Evolutionary conservation across 306 rosid genomes (phyloP), one percentile per base, ranked within the genome.

Genomic region (Quillaja saponaria): DNA sequence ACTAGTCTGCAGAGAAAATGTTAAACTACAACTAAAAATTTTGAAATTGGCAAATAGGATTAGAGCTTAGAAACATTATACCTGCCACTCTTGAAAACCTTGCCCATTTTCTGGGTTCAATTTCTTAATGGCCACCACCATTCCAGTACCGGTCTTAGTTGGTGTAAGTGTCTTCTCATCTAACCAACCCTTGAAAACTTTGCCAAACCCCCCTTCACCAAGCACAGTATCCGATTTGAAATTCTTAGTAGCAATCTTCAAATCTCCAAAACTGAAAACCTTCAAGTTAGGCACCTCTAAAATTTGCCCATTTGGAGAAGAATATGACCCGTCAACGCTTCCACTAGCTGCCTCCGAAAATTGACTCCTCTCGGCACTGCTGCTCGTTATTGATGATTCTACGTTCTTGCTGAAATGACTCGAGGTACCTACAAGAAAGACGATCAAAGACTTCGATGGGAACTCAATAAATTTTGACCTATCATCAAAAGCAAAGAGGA

Each of bases 181-280:
- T 28, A 91, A 69, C 95, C 96, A 88, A 44, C 95, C 95, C 67
- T 81, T 92, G 79, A 78, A 86, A 35, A 92, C 98, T 73, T 63
- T 82, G 8, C 96, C 98, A 71, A 92, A 92, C 3, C 96, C 98
- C 31, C 96, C 96, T 55, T 86, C 87, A 6, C 98, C 98, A 33
- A 88, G 66, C 73, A 91, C 65, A 52, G 73, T 10, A 71, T 81
- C 83, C 3, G 73, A 11, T 52, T 63, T 88, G 85, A 92, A 92
- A 64, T 66, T 68, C 78, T 31, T 84, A 0, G 96, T 78, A 5
- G 90, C 85, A 0, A 75, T 47, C 70, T 74, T 88, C 84, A 88
- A 17, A 17, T 91, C 98, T 8, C 63, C 69, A 58, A 77, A 80
- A 31, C 34, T 84, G 74, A 84, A 91, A 25, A 63, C 84, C 61